A percentile compares a stretch with the other conserved stretches of the same genome.
Conservation (phyloP, 768 basidiomycete genomes). For the Gelatoporia subvermispora region DNA sequence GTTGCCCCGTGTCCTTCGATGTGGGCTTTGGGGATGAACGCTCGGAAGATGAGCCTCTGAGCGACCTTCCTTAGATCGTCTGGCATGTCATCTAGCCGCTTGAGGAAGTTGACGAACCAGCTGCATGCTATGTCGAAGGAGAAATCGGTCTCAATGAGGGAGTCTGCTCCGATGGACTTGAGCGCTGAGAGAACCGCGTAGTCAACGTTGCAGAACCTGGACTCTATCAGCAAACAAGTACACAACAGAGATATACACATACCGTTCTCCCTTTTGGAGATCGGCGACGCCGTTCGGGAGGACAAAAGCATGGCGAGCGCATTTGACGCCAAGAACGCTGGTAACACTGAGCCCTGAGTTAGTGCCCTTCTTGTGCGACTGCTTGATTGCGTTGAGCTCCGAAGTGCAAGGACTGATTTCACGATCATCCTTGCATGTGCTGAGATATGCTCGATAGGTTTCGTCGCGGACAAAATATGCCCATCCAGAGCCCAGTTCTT, state of each 20-base stretch:
- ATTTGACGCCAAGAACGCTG: constrained; percentile 11
- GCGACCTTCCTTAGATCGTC: too few relatives aligned
- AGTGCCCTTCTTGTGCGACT: constrained; percentile 4
- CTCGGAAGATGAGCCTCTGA: too few relatives aligned
- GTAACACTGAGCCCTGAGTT: constrained; percentile 5
- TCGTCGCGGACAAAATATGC: constrained; percentile 21
- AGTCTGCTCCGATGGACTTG: not conserved
- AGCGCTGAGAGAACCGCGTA: constrained; percentile 17
- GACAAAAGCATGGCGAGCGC: constrained; percentile 19
- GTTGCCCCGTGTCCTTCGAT: constrained; percentile 26
- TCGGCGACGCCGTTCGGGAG: constrained; percentile 17
- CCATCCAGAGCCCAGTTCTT: constrained; percentile 16
- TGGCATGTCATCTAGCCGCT: not conserved
- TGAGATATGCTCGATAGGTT: constrained; percentile 16
- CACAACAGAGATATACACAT: not conserved
- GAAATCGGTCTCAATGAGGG: not conserved
- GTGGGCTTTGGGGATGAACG: constrained; percentile 34
- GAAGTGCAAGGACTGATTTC: too few relatives aligned
- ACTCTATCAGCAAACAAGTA: not conserved
- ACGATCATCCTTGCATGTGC: too few relatives aligned
- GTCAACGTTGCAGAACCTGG: constrained; percentile 19
- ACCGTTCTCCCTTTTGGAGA: constrained; percentile 23
- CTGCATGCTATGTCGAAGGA: constrained; percentile 23
- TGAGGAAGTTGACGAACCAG: constrained; percentile 11
- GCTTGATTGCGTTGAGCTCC: constrained; percentile 11